phyloP scores from a whole-genome alignment of 495 filamentous ascomycete species.

The Penicillium taxi region DNA sequence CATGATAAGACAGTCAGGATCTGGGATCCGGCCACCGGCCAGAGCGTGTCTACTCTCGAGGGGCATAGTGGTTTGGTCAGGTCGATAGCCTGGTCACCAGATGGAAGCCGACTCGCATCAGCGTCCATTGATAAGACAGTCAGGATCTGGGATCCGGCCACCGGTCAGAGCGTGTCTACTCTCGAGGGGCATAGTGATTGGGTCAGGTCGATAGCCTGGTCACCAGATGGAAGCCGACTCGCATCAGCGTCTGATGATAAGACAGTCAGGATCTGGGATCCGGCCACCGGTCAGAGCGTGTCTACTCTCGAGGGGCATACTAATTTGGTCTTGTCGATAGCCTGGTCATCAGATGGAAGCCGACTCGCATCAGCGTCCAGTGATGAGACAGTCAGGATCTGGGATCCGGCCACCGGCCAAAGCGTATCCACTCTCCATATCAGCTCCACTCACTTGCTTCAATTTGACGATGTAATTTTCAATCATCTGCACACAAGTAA shows the following conservation, averaged over 20 bases:
- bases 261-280: constrained; percentile 7
- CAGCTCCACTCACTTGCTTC: not conserved
- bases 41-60: not conserved
- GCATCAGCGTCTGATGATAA: constrained; percentile 6
- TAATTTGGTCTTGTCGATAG: not conserved
- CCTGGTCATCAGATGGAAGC: constrained; percentile 2
- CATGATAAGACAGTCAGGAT: constrained; percentile 1
- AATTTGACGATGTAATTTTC: constrained; percentile 1
- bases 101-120: constrained; percentile 7
- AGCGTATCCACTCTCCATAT: not conserved
- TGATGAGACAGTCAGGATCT: constrained; percentile 2
- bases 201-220: constrained; percentile 8
- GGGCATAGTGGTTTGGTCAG: not conserved
- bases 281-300: not conserved
- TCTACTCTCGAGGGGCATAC: constrained; percentile 2
- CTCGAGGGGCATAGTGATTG: constrained; percentile 5
- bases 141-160: constrained; percentile 7
- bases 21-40: constrained; percentile 2
- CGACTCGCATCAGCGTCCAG: not conserved
- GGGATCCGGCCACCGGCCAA: constrained; percentile 2
- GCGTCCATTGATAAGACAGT: constrained; percentile 3
- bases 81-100: constrained; percentile 4
- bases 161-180: constrained; percentile 1
- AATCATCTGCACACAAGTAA: constrained; percentile 1
- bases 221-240: constrained; percentile 10